A percentile compares a stretch with the other conserved stretches of the same genome.
These are phyloP conservation scores for Chimonanthus praecox DNA, from an alignment of 164 flowering plant species.

Conservation along the genomic window DNA sequence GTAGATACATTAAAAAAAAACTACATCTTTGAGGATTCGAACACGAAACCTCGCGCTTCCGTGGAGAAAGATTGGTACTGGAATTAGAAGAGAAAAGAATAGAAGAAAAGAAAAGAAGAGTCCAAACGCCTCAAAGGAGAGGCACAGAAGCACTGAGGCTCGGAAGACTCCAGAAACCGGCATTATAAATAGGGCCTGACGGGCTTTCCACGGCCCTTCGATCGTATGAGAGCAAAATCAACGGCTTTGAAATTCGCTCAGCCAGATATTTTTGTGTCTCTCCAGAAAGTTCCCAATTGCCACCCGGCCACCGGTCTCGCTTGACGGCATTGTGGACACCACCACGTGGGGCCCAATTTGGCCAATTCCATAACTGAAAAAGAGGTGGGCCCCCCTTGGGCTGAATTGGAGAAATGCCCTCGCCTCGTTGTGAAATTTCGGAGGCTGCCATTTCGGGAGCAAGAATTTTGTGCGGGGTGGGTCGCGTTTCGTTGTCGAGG, in stretches of 20 bases:
- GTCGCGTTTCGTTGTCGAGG: too few species aligned
- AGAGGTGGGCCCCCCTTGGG: not conserved
- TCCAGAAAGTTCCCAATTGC: constrained; percentile 9
- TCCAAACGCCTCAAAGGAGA: too few species aligned
- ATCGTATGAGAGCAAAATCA: not conserved
- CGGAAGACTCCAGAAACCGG: constrained; percentile 10
- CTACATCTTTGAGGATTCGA: constrained; percentile 4
- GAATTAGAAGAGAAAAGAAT: not conserved
- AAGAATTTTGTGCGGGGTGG: too few species aligned
- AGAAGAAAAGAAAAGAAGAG: too few species aligned
- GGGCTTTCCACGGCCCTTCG: not conserved
- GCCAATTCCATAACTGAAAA: not conserved
- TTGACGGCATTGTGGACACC: constrained; percentile 1
- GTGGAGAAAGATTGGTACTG: not conserved
- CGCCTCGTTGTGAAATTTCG: not conserved
- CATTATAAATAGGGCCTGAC: not conserved
- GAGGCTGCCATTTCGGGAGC: too few species aligned
- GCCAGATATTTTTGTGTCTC: constrained; percentile 4
- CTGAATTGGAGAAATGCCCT: not conserved
- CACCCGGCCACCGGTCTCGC: not conserved
- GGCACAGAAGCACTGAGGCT: not conserved
- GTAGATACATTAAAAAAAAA: not conserved
- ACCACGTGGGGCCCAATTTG: not conserved
- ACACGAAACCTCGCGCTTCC: not conserved
- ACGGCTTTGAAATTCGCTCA: not conserved